Evolutionary conservation across 352 stramenopile genomes (phyloP).

Genomic region (Phytophthora litchii): DNA sequence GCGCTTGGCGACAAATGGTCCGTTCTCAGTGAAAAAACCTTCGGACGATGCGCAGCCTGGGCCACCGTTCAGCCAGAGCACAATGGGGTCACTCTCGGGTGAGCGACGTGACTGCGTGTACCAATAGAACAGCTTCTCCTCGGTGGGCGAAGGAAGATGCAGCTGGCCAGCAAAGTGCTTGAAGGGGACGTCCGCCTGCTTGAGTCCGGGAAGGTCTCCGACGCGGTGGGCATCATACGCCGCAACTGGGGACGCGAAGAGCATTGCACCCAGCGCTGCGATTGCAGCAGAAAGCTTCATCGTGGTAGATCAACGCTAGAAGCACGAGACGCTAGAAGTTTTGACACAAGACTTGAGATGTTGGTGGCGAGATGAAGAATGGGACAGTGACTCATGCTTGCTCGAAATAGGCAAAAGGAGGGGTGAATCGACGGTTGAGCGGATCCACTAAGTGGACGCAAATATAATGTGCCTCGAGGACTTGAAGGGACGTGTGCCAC

Average conservation of each 20-base stretch:
- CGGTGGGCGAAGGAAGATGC: slow-evolving; percentile 45
- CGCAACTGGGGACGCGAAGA: slow-evolving; percentile 5
- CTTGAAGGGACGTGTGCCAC: slow-evolving; percentile 16
- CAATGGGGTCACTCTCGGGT: slow-evolving; percentile 70
- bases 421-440: slow-evolving; percentile 23
- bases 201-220: slow-evolving; percentile 53
- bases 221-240: slow-evolving; percentile 48
- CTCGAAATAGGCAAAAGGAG: slow-evolving; percentile 5
- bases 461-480: slow-evolving; percentile 3
- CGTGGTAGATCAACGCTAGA: neutral
- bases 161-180: slow-evolving; percentile 69
- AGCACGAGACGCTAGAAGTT: neutral
- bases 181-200: slow-evolving; percentile 52
- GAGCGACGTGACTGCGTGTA: slow-evolving; percentile 57
- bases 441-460: slow-evolving; percentile 17
- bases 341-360: neutral
- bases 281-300: slow-evolving; percentile 31
- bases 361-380: slow-evolving; percentile 12
- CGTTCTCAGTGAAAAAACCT: slow-evolving; percentile 87
- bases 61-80: slow-evolving; percentile 93
- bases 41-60: slow-evolving; percentile 84
- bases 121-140: slow-evolving; percentile 81
- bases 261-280: slow-evolving; percentile 23
- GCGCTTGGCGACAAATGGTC: slow-evolving; percentile 61
- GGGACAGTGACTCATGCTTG: slow-evolving; percentile 1